Evolutionary conservation across 139 green algal genomes (phyloP), one percentile per base, ranked within the genome.

Genomic region (Tetradesmus obliquus): DNA sequence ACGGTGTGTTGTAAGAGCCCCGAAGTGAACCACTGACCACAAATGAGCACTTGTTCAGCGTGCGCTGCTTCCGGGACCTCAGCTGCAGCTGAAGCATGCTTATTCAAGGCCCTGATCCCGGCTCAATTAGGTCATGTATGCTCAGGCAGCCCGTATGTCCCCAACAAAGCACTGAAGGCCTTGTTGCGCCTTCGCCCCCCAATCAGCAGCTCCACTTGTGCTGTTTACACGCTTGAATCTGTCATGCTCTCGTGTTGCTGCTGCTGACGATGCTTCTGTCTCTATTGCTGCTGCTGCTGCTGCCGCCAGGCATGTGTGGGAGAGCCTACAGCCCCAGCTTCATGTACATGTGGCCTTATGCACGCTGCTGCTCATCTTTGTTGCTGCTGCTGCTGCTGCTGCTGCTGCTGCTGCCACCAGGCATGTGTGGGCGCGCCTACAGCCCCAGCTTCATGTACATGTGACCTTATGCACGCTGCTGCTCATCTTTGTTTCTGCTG

Each of bases 351-450:
- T 99, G 97, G 97, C 97, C 97, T 74, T 98, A 98, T 88, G 95
- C 97, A 0, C 94, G 97, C 20, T 98, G 99, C 91, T 93, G 88
- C 3, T 45, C 32, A 45, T 45, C 32, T 45, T 45, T 45, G 32
- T 45, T 45, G 32, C 32, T 45, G 32, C 32, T 45, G 32, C 32
- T 45, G 32, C 32, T 45, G 32, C 32, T 45, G 32, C 32, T 45
- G 32, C 32, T 45, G 32, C 32, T 45, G 32, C 32, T 45, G 32
- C 32, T 45, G 32, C 32, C 32, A 45, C 13, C 13, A 13, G 97
- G 97, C 91, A 99, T 99, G 97, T 99, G 97, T 92, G 97, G 97
- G 3, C 96, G 98, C 10, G 97, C 97, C 60, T 99, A 98, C 95
- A 95, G 91, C 81, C 97, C 97, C 0, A 90, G 95, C 92, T 99